Evolutionary conservation across 108 stramenopile species (phyloP).

Genomic region (Pseudonitzschia pungens): DNA sequence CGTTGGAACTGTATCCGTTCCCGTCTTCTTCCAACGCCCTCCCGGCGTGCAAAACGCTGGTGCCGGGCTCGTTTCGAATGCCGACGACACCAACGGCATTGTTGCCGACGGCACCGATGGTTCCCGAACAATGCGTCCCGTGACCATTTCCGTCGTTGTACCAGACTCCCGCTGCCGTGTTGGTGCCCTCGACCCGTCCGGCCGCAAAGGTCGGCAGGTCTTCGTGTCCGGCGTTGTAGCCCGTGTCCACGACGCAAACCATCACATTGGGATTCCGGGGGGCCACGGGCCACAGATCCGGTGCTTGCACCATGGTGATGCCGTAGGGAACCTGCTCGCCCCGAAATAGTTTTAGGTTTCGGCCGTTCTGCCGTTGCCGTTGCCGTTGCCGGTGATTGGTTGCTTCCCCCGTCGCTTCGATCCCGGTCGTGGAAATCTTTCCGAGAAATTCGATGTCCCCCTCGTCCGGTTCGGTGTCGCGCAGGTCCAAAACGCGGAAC

Average conservation of each 20-base stretch:
- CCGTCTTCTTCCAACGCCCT: slow-evolving; percentile 31
- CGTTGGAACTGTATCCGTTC: slow-evolving; percentile 21
- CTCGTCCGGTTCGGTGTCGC: too few relatives aligned
- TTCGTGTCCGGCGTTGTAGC: slow-evolving; percentile 36
- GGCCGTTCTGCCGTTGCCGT: not conserved
- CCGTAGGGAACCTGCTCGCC: slow-evolving; percentile 22
- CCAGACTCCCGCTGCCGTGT: slow-evolving; percentile 1
- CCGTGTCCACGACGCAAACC: slow-evolving; percentile 66
- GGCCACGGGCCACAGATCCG: not conserved
- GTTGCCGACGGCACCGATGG: slow-evolving; percentile 45
- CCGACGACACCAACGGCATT: slow-evolving; percentile 60
- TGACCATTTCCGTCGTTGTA: slow-evolving; percentile 11
- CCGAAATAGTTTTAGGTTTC: not conserved
- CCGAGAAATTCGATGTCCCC: too few relatives aligned
- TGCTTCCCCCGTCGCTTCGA: not conserved
- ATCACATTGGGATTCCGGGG: slow-evolving; percentile 21
- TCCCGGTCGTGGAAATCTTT: not conserved
- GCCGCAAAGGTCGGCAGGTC: slow-evolving; percentile 35
- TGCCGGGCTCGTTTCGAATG: slow-evolving; percentile 1
- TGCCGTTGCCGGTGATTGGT: not conserved
- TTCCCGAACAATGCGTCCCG: slow-evolving; percentile 65
- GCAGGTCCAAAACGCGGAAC: not conserved
- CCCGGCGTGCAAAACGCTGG: not conserved
- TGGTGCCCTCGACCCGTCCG: not conserved
- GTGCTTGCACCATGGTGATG: slow-evolving; percentile 26